Base-by-base conservation (phyloP, 768 basidiomycete genomes). In the Leccinum olivaceopallidum region DNA sequence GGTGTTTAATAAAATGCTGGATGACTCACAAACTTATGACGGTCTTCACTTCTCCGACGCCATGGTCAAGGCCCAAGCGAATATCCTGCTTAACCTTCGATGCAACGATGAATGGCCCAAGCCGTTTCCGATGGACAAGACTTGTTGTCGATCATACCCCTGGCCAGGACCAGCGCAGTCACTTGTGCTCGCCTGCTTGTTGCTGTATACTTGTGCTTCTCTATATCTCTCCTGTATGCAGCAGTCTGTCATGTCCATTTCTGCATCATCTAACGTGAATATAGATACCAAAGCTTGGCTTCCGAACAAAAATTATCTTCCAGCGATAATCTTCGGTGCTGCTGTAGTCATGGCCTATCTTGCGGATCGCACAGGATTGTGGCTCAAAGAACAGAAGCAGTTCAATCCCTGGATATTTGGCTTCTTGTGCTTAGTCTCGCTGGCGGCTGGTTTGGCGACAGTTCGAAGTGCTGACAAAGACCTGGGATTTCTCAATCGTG, bases 361-460 rank as follows among this genome's bases (percentile, higher is more conserved):
- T 58, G 89, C 93, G 3, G 94, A 97, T 69, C 83, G 94, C n/a
- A 93, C 92, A 5, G 83, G 83, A 44, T 78, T 94, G 61, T 97
- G 92, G 88, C 76, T 89, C 57, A 95, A 95, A 71, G 92, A 94
- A 70, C 89, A 95, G 68, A 97, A 96, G 69, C 83, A 88, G 56
- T 95, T 87, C 68, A 80, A 86, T 71, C 72, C 86, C 2, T 85
- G 83, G 82, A 81, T 81, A 13, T 95, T 95, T 69, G 77, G 76
- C 3, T 76, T 82, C 70, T 77, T 92, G n/a, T 80, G 75, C 65
- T 20, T 89, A n/a, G 64, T 74, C 24, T 75, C 80, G 28, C 75
- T 95, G 28, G 76, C 65, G 9, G 73, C 80, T 20, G 94, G 94
- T 5, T 66, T 93, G 51, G 74, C 72, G 10, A 91, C 87, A 1